These are phyloP conservation scores for Solanum aculeatissimum DNA, from an alignment of 305 asterid species.

Conservation along the genomic window DNA sequence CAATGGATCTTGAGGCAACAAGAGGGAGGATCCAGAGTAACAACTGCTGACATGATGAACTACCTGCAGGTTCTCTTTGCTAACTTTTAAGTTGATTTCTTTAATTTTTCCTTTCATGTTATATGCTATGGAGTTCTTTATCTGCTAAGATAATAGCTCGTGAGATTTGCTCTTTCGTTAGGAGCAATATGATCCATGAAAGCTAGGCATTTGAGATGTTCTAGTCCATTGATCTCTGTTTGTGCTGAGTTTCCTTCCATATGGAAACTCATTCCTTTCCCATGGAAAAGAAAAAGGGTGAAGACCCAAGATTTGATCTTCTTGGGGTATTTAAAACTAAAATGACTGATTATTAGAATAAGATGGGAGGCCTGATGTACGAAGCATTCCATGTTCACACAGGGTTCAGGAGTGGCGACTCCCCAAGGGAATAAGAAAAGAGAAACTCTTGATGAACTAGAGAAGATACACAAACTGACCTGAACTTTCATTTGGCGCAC, in stretches of 20 bases:
- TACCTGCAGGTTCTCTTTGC: slow-evolving; percentile 48
- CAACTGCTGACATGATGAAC: slow-evolving; percentile 46
- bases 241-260: background rate
- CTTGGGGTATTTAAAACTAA: background rate
- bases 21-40: slow-evolving; percentile 73
- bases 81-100: background rate
- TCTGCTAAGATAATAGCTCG: background rate
- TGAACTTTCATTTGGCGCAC: background rate
- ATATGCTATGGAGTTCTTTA: background rate
- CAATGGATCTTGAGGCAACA: slow-evolving; percentile 78
- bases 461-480: background rate
- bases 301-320: background rate
- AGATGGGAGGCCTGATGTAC: background rate
- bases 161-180: background rate
- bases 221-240: background rate
- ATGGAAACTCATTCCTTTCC: background rate
- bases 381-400: background rate
- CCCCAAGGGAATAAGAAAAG: background rate
- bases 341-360: background rate
- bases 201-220: background rate
- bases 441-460: background rate
- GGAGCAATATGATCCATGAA: background rate
- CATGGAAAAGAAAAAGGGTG: background rate
- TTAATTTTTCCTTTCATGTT: background rate
- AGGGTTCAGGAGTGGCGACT: background rate